Conservation (phyloP, 192 early-diverging fungal species). For the Podila horticola region DNA sequence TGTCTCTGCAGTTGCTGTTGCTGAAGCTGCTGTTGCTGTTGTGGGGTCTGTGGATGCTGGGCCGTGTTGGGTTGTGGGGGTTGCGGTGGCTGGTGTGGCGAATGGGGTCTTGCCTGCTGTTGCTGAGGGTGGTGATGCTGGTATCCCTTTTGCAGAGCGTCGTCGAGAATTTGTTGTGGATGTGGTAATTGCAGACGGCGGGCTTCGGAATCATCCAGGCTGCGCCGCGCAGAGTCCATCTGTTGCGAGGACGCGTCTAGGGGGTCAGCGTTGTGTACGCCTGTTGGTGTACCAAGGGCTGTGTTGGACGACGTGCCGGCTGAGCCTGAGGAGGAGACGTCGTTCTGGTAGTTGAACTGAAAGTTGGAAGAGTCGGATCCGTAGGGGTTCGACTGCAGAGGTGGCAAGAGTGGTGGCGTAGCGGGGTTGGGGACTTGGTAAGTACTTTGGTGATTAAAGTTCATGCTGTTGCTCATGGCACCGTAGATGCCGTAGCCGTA, state of each 20-base stretch:
- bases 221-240: constrained; percentile 25
- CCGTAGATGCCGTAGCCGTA: constrained; percentile 36
- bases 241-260: constrained; percentile 7
- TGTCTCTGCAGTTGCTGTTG: constrained; percentile 16
- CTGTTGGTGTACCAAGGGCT: constrained; percentile 24
- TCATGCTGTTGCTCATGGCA: constrained; percentile 26
- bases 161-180: constrained; percentile 46
- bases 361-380: background rate
- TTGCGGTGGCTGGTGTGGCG: constrained; percentile 7
- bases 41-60: background rate
- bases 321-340: background rate
- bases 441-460: constrained; percentile 22
- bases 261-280: constrained; percentile 12
- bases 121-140: constrained; percentile 12
- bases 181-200: constrained; percentile 26
- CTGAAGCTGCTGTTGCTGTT: constrained; percentile 9
- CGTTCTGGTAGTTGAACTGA: constrained; percentile 1
- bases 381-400: constrained; percentile 29
- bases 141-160: constrained; percentile 31
- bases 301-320: background rate
- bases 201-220: constrained; percentile 14
- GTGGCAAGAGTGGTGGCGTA: constrained; percentile 39
- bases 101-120: constrained; percentile 8
- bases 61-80: constrained; percentile 1
- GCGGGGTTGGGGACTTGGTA: constrained; percentile 29